Evolutionary conservation across 495 filamentous ascomycete genomes (phyloP).

Genomic region (Hypomontagnella monticulosa): DNA sequence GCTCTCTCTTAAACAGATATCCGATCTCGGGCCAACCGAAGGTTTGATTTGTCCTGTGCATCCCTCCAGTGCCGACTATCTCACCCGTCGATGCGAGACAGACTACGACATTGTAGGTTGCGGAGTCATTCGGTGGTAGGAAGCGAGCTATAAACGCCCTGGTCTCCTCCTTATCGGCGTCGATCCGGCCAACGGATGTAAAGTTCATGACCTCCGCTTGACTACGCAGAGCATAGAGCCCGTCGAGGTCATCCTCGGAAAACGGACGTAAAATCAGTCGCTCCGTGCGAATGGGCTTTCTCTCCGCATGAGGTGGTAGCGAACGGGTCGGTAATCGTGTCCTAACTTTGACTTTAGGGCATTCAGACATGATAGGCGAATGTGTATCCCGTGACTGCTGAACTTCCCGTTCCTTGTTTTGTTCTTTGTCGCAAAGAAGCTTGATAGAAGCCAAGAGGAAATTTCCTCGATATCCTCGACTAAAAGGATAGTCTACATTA

Average conservation of each 20-base stretch:
- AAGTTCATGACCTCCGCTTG: constrained; percentile 63
- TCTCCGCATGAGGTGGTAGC: constrained; percentile 40
- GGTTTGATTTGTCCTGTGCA: background rate
- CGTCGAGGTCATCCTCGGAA: constrained; percentile 49
- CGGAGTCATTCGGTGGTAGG: constrained; percentile 47
- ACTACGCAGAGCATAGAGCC: constrained; percentile 52
- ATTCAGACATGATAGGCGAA: constrained; percentile 17
- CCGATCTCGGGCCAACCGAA: constrained; percentile 50
- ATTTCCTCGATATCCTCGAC: too few relatives aligned
- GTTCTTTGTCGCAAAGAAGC: too few relatives aligned
- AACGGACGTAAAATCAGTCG: constrained; percentile 57
- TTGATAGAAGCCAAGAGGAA: too few relatives aligned
- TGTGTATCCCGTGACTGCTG: background rate
- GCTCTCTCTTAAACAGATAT: constrained; percentile 50
- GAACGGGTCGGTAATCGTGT: constrained; percentile 49
- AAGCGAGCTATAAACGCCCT: constrained; percentile 47
- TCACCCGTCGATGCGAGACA: constrained; percentile 41
- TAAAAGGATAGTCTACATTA: too few relatives aligned
- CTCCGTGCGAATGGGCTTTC: constrained; percentile 49
- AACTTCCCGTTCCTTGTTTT: too few relatives aligned
- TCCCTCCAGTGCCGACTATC: constrained; percentile 44
- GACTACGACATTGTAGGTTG: constrained; percentile 45
- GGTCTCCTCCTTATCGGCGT: constrained; percentile 52
- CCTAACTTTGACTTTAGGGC: constrained; percentile 42
- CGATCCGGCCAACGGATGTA: constrained; percentile 49